phyloP scores from a whole-genome alignment of 2,329 filamentous ascomycete genomes.

The Penicillium crustosum region DNA sequence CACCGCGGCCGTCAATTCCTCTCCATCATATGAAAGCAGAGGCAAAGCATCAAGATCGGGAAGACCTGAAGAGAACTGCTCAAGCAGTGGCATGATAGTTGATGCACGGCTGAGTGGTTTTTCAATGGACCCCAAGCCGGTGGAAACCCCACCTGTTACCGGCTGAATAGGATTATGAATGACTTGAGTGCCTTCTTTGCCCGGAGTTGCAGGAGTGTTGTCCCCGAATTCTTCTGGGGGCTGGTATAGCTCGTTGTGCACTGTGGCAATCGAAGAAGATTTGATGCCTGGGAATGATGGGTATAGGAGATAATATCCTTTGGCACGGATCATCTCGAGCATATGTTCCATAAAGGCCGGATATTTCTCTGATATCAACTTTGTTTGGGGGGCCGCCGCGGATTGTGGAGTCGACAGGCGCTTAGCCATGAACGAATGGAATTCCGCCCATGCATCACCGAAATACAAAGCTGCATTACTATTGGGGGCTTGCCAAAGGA shows the following conservation, averaged over 20 bases:
- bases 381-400: constrained; percentile 37
- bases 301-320: constrained; percentile 78
- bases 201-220: constrained; percentile 4
- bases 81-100: constrained; percentile 49
- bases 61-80: constrained; percentile 50
- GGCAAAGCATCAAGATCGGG: constrained; percentile 55
- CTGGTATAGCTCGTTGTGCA: constrained; percentile 74
- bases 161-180: constrained; percentile 20
- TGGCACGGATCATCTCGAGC: constrained; percentile 70
- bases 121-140: constrained; percentile 22
- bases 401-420: constrained; percentile 47
- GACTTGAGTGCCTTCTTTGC: background rate
- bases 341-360: constrained; percentile 79
- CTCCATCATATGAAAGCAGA: constrained; percentile 65
- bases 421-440: constrained; percentile 75
- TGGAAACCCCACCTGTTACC: constrained; percentile 16
- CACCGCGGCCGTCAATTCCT: constrained; percentile 36
- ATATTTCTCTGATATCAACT: constrained; percentile 64
- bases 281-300: constrained; percentile 57
- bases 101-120: constrained; percentile 38
- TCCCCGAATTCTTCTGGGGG: constrained; percentile 65
- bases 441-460: constrained; percentile 81
- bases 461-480: constrained; percentile 80
- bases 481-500: constrained; percentile 82
- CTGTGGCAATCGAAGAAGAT: constrained; percentile 61